Evolutionary conservation across 2,329 filamentous ascomycete genomes (phyloP).

Genomic region (Penicillium griseofulvum): DNA sequence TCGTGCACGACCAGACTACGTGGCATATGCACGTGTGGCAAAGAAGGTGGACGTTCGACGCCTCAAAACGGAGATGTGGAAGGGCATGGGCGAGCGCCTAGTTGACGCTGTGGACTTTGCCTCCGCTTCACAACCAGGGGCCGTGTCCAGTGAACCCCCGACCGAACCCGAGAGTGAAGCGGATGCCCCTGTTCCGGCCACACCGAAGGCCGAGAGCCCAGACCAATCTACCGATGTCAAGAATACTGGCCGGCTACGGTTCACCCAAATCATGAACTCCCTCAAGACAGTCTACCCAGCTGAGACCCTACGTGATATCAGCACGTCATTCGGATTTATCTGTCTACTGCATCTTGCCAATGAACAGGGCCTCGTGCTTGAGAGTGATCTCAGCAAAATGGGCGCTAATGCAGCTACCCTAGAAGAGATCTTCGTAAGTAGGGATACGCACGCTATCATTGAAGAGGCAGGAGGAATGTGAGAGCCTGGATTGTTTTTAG

Average conservation of each 20-base stretch:
- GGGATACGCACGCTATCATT: slow-evolving; percentile 40
- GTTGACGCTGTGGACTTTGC: slow-evolving; percentile 38
- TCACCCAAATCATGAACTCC: slow-evolving; percentile 88
- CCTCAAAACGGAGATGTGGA: slow-evolving; percentile 66
- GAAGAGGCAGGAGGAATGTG: slow-evolving; percentile 34
- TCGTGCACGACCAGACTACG: slow-evolving; percentile 61
- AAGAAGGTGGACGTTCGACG: slow-evolving; percentile 66
- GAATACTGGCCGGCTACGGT: slow-evolving; percentile 64
- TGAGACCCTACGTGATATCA: slow-evolving; percentile 86
- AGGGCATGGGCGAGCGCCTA: slow-evolving; percentile 54
- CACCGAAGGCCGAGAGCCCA: slow-evolving; percentile 29
- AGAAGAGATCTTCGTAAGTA: slow-evolving; percentile 47
- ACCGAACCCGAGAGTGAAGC: slow-evolving; percentile 25
- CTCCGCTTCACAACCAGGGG: slow-evolving; percentile 27
- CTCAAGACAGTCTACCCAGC: slow-evolving; percentile 83
- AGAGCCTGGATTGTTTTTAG: slow-evolving; percentile 4
- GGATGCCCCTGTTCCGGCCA: slow-evolving; percentile 34
- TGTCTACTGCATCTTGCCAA: slow-evolving; percentile 87
- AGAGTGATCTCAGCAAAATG: slow-evolving; percentile 50
- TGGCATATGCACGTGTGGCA: slow-evolving; percentile 63
- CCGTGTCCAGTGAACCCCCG: slow-evolving; percentile 21
- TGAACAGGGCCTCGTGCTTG: slow-evolving; percentile 81
- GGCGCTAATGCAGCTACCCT: slow-evolving; percentile 32
- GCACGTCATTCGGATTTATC: slow-evolving; percentile 90
- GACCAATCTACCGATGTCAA: slow-evolving; percentile 34